Conservation (phyloP, 306 rosid species). For the Acmispon strigosus region DNA sequence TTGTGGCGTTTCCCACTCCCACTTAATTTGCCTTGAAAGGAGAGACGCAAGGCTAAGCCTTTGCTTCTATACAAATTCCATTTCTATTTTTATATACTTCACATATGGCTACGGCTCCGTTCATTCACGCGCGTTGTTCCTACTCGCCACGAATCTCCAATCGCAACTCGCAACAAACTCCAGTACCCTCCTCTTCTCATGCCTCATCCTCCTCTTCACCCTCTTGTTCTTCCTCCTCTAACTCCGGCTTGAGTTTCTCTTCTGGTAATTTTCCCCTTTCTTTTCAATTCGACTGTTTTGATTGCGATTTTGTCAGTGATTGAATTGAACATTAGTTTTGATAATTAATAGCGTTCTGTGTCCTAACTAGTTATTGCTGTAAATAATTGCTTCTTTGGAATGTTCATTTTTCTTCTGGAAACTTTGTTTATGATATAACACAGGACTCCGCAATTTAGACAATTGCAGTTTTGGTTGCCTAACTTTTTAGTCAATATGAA, state of each 20-base stretch:
- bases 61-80: neutral
- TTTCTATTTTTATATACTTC: neutral
- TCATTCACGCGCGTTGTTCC: slow-evolving; percentile 28
- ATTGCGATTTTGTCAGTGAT: neutral
- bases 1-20: neutral
- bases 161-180: slow-evolving; percentile 11
- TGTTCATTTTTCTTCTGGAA: neutral
- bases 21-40: neutral
- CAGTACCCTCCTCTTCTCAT: neutral
- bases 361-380: neutral
- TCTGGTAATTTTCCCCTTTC: slow-evolving; percentile 3
- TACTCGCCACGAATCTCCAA: slow-evolving; percentile 12
- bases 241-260: slow-evolving; percentile 14
- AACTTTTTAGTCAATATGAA: too few species aligned
- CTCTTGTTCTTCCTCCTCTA: slow-evolving; percentile 14
- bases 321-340: neutral
- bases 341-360: neutral
- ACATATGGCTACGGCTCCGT: slow-evolving; percentile 25
- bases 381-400: neutral
- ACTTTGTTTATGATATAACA: neutral
- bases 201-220: neutral
- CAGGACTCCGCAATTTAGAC: too few species aligned
- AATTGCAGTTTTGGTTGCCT: too few species aligned
- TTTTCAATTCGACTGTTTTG: neutral
- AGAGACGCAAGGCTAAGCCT: slow-evolving; percentile 6